phyloP scores from a whole-genome alignment of 2,329 filamentous ascomycete genomes.

The Aspergillus candidus region DNA sequence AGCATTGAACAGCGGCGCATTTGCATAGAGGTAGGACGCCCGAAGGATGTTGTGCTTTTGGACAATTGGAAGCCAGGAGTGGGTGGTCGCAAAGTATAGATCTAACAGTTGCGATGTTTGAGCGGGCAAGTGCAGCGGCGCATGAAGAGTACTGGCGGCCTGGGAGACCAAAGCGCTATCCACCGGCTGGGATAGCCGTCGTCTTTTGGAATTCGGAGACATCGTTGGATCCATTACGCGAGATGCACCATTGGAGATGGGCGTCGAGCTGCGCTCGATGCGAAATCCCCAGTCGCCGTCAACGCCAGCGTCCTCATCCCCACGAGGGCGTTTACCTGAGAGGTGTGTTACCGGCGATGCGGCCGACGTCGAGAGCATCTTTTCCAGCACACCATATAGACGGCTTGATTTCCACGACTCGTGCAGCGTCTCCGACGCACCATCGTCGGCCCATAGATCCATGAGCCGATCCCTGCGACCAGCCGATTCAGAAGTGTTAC shows the following conservation, averaged over 20 bases:
- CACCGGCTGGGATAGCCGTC: conserved; percentile 18
- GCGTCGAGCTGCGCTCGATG: conserved; percentile 22
- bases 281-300: conserved; percentile 28
- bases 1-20: conserved; percentile 31
- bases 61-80: conserved; percentile 56
- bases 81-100: conserved; percentile 53
- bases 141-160: conserved; percentile 4
- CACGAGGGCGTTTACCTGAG: conserved; percentile 31
- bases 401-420: conserved; percentile 41
- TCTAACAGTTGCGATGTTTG: conserved; percentile 50
- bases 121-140: conserved; percentile 39
- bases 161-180: conserved; percentile 8
- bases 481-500: conserved; percentile 28
- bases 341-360: conserved; percentile 10
- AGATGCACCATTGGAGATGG: conserved; percentile 25
- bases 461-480: conserved; percentile 30
- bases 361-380: conserved; percentile 34
- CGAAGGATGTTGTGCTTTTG: conserved; percentile 53
- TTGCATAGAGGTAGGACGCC: conserved; percentile 51
- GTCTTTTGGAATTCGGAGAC: conserved; percentile 23
- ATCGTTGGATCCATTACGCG: conserved; percentile 23
- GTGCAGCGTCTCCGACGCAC: conserved; percentile 38
- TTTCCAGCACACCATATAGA: conserved; percentile 35
- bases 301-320: conserved; percentile 20
- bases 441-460: conserved; percentile 36